Conservation (phyloP, 495 filamentous ascomycete genomes). For the Platismatia glauca region DNA sequence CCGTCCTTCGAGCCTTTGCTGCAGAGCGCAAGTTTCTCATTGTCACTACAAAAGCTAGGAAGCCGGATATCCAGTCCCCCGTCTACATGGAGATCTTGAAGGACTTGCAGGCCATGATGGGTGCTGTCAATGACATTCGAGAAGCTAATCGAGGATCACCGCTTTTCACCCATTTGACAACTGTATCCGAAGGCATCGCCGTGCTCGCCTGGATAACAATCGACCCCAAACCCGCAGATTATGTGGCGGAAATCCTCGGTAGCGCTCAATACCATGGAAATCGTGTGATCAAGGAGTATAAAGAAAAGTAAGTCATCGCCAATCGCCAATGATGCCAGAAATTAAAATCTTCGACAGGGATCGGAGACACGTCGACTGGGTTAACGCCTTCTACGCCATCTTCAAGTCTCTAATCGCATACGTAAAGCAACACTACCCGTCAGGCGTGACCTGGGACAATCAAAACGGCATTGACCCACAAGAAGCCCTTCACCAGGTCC, state of each 20-base stretch:
- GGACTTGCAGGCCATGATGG: constrained; percentile 70
- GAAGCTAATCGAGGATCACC: constrained; percentile 66
- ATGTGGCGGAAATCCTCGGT: constrained; percentile 66
- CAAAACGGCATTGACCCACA: constrained; percentile 62
- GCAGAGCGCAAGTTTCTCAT: constrained; percentile 81
- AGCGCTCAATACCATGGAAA: constrained; percentile 88
- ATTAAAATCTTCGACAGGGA: constrained; percentile 42
- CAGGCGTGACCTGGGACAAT: constrained; percentile 81
- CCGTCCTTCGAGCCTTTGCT: constrained; percentile 58
- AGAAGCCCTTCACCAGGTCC: constrained; percentile 58
- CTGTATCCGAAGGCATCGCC: constrained; percentile 81
- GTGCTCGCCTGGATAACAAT: constrained; percentile 79
- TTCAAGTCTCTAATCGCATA: constrained; percentile 73
- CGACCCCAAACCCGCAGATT: constrained; percentile 68
- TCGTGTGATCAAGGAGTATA: constrained; percentile 77
- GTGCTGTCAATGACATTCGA: constrained; percentile 63
- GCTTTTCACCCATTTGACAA: constrained; percentile 66
- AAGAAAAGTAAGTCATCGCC: constrained; percentile 64
- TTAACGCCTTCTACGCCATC: constrained; percentile 78
- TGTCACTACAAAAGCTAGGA: constrained; percentile 83
- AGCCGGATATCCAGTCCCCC: constrained; percentile 63
- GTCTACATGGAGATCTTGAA: constrained; percentile 67
- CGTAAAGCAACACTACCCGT: constrained; percentile 67
- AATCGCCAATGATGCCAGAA: background rate
- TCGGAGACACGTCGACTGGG: constrained; percentile 70